These are phyloP conservation scores for Waltergamsia citrina DNA, from an alignment of 2,329 filamentous ascomycete species.

Conservation along the genomic window DNA sequence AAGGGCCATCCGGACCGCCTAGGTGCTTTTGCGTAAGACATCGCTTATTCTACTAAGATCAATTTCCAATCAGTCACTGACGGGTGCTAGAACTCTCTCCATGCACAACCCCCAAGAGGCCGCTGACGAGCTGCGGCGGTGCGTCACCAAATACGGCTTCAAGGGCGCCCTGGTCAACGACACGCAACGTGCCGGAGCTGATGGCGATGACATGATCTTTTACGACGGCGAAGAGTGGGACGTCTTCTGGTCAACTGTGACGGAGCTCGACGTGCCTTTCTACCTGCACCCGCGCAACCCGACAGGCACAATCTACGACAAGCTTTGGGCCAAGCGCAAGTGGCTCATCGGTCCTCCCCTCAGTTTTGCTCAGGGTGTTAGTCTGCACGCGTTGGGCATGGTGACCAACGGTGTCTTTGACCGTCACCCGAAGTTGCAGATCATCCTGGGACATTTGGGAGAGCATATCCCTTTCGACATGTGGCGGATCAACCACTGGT, in stretches of 20 bases:
- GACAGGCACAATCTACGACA: conserved; percentile 44
- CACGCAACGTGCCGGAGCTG: conserved; percentile 45
- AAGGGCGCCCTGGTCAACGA: conserved; percentile 54
- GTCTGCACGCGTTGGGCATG: conserved; percentile 44
- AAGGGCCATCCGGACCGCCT: conserved; percentile 27
- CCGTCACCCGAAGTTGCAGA: conserved; percentile 31
- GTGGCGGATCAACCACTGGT: conserved; percentile 43
- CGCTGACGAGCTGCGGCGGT: conserved; percentile 38
- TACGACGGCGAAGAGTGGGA: conserved; percentile 54
- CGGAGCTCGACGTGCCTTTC: conserved; percentile 52
- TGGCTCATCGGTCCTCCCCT: conserved; percentile 52
- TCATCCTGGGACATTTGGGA: conserved; percentile 37
- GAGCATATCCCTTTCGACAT: conserved; percentile 40
- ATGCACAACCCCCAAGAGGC: conserved; percentile 45
- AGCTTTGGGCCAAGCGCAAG: conserved; percentile 47
- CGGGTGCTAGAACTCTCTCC: conserved; percentile 26
- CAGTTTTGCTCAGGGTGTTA: conserved; percentile 49
- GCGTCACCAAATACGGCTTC: conserved; percentile 49
- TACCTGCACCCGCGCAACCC: conserved; percentile 55
- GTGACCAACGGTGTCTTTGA: conserved; percentile 42
- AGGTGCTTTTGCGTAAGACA: conserved; percentile 33
- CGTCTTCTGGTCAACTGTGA: conserved; percentile 48
- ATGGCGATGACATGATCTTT: conserved; percentile 53
- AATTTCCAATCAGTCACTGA: too few relatives aligned
- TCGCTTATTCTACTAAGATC: background rate